Conservation (phyloP, 2,329 filamentous ascomycete species). For the Knufia fluminis region DNA sequence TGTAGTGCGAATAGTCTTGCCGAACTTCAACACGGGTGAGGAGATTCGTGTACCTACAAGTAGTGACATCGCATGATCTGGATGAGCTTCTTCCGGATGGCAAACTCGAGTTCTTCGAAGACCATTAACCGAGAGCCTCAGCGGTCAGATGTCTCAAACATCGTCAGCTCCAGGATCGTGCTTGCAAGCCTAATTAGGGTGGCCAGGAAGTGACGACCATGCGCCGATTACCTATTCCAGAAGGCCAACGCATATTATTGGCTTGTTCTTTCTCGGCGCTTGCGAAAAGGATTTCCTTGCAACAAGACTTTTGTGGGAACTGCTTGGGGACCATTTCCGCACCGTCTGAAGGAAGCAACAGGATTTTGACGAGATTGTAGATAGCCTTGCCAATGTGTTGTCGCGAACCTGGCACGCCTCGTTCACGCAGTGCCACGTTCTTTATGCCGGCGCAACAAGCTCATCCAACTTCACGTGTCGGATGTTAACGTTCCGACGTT, state of each 20-base stretch:
- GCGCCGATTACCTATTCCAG: background rate
- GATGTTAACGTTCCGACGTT: background rate
- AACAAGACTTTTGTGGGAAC: background rate
- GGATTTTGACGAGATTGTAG: slow-evolving; percentile 3
- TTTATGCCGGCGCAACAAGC: background rate
- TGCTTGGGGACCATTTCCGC: background rate
- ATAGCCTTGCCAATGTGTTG: background rate
- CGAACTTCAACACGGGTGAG: too few relatives aligned
- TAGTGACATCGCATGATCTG: too few relatives aligned
- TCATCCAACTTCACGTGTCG: background rate
- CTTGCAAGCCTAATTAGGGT: background rate
- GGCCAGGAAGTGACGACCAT: slow-evolving; percentile 1
- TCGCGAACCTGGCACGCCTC: background rate
- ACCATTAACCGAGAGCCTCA: too few relatives aligned
- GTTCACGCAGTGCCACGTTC: background rate
- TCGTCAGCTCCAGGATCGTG: background rate
- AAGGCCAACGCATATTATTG: background rate
- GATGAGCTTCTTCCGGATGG: too few relatives aligned
- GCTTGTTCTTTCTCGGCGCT: background rate
- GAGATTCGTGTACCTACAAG: too few relatives aligned
- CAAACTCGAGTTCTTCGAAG: too few relatives aligned
- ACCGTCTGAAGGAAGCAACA: too few relatives aligned
- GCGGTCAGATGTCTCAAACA: background rate
- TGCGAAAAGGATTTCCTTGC: background rate
- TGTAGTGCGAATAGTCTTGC: background rate